Base-by-base conservation (phyloP, 306 rosid species). In the Trichosanthes truncata region DNA sequence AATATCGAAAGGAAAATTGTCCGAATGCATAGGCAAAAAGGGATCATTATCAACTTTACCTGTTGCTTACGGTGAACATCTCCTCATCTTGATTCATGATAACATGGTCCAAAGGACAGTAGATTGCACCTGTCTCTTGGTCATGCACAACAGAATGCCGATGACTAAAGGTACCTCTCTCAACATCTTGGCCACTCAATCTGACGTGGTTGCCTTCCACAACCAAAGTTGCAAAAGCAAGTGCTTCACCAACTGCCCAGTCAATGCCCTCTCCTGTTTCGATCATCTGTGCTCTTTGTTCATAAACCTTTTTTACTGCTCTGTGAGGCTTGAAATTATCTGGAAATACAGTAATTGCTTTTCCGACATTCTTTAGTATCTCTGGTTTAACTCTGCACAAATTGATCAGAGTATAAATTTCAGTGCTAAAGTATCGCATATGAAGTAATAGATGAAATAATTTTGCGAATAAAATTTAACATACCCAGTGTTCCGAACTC, bases 161-260 rank as follows among this genome's bases (percentile, higher is more conserved):
- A 82, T 95, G 98, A 85, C 98, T 95, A 80, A 95, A 95, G 76
- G 98, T 95, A 71, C 97, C 98, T 80, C 98, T 90, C 87, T 95
- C 98, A 78, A 92, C 98, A 83, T 95, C 98, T 89, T 95, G 97
- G 62, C 98, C 98, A 80, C 98, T 95, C 86, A 90, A 72, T 73
- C 98, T 87, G 60, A 95, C 97, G 79, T 95, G 98, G 86, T 92
- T 95, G 71, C 98, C 97, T 89, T 95, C 98, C 81, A 91, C 89
- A 17, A 95, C 72, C 83, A 95, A 85, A 62, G 98, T 95, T 81
- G 97, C 97, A 85, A 84, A 92, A 80, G 98, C 98, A 85, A 95
- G 98, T 81, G 98, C 93, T 88, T 95, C 98, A 3, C 87, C 98
- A 79, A 87, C 83, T 59, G 97, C 97, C 98, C 98, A 95, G 83